Conservation (phyloP, 2,329 filamentous ascomycete species). For the Curvularia verruculosa region DNA sequence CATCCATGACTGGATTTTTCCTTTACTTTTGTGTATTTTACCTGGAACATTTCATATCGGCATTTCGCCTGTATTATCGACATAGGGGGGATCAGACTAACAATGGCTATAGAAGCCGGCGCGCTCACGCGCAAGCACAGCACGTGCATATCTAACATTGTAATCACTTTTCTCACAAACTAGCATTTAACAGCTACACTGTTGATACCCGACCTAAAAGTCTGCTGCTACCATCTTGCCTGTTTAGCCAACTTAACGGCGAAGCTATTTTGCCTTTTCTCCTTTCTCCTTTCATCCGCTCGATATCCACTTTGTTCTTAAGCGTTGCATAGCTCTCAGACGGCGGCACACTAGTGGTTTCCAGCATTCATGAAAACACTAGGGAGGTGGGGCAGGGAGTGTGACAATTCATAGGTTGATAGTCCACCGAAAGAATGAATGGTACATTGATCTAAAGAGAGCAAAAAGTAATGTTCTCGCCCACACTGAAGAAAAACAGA, state of each 20-base stretch:
- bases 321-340: neutral
- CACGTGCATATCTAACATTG: conserved; percentile 10
- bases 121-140: conserved; percentile 22
- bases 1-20: neutral
- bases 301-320: conserved; percentile 2
- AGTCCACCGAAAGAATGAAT: conserved; percentile 10
- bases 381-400: neutral
- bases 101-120: conserved; percentile 21
- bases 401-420: conserved; percentile 5
- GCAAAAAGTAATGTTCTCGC: neutral
- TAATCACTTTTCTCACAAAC: conserved; percentile 19
- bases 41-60: neutral
- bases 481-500: neutral
- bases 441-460: neutral
- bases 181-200: conserved; percentile 8
- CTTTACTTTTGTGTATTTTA: conserved; percentile 4
- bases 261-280: conserved; percentile 5
- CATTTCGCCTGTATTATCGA: conserved; percentile 10
- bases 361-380: neutral
- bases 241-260: neutral
- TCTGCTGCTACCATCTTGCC: conserved; percentile 4
- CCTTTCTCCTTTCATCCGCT: neutral
- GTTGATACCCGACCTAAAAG: conserved; percentile 25
- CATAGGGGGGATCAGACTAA: conserved; percentile 6
- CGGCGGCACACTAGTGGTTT: neutral